Percentiles rank a stretch among this genome's conserved stretches.
Evolutionary conservation across 495 filamentous ascomycete species (phyloP).

Genomic region (Aspergillus cristatus): DNA sequence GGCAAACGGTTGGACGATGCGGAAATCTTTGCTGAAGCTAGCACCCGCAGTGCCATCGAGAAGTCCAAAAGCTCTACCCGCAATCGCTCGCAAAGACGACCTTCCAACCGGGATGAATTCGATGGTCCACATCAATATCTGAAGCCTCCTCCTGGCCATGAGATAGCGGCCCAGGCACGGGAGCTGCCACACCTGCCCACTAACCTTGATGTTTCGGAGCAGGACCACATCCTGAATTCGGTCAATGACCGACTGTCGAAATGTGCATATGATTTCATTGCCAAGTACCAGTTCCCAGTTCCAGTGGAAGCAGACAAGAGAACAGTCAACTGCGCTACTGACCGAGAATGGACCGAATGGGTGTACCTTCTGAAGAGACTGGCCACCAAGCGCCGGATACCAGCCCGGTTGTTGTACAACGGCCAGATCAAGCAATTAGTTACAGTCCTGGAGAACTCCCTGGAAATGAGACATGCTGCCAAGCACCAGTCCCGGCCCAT

Average conservation of each 20-base stretch:
- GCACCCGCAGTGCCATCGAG: slow-evolving; percentile 27
- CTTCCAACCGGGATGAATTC: slow-evolving; percentile 82
- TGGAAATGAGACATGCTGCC: slow-evolving; percentile 77
- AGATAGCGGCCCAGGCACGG: slow-evolving; percentile 60
- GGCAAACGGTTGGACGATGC: slow-evolving; percentile 25
- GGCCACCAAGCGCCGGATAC: slow-evolving; percentile 77
- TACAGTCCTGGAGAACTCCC: slow-evolving; percentile 70
- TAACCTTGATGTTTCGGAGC: slow-evolving; percentile 72
- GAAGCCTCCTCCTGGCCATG: slow-evolving; percentile 51
- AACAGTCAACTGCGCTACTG: slow-evolving; percentile 65
- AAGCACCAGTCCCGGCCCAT: slow-evolving; percentile 74
- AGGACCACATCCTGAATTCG: slow-evolving; percentile 66
- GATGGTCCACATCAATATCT: slow-evolving; percentile 77
- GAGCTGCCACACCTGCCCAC: slow-evolving; percentile 75
- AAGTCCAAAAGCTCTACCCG: slow-evolving; percentile 42
- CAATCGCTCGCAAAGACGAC: slow-evolving; percentile 55
- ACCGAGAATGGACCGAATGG: slow-evolving; percentile 90
- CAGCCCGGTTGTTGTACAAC: slow-evolving; percentile 73
- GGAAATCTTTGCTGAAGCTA: slow-evolving; percentile 34
- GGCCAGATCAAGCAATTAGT: slow-evolving; percentile 84
- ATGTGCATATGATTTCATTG: slow-evolving; percentile 83
- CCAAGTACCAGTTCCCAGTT: slow-evolving; percentile 83
- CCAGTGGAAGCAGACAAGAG: slow-evolving; percentile 72
- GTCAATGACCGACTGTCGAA: slow-evolving; percentile 79
- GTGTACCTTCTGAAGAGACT: slow-evolving; percentile 79